A percentile compares a stretch with the other conserved stretches of the same genome.
Evolutionary conservation across 2,329 filamentous ascomycete genomes (phyloP).

Genomic region (Monosporascus sp.): DNA sequence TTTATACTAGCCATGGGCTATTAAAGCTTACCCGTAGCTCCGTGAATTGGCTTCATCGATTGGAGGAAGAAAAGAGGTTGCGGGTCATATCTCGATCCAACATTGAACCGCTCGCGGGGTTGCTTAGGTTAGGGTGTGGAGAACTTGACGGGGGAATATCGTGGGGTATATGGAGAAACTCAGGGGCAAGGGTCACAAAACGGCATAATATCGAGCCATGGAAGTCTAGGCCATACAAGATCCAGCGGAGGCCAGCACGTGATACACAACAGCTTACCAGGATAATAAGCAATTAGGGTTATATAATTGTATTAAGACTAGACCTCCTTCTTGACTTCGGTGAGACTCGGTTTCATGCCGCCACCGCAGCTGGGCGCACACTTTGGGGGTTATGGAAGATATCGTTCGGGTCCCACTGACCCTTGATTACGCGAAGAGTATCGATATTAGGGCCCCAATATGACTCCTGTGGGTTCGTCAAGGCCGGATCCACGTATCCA

Average conservation of each 20-base stretch:
- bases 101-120: background rate
- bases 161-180: background rate
- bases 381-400: constrained; percentile 57
- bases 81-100: background rate
- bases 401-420: constrained; percentile 45
- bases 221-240: no score
- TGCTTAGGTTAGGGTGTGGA: background rate
- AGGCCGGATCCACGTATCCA: constrained; percentile 53
- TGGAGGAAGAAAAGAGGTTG: background rate
- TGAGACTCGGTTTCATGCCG: background rate
- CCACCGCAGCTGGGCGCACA: constrained; percentile 24
- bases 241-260: no score
- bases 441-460: constrained; percentile 53
- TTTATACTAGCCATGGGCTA: background rate
- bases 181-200: background rate
- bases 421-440: constrained; percentile 43
- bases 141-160: background rate
- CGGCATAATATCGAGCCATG: background rate
- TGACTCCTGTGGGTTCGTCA: constrained; percentile 40
- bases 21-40: no score
- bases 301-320: constrained; percentile 10
- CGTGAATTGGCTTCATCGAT: background rate
- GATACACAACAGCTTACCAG: no score
- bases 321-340: background rate
- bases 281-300: constrained; percentile 5